Evolutionary conservation across 495 filamentous ascomycete species (phyloP).

Genomic region (Trichoderma erinaceum): DNA sequence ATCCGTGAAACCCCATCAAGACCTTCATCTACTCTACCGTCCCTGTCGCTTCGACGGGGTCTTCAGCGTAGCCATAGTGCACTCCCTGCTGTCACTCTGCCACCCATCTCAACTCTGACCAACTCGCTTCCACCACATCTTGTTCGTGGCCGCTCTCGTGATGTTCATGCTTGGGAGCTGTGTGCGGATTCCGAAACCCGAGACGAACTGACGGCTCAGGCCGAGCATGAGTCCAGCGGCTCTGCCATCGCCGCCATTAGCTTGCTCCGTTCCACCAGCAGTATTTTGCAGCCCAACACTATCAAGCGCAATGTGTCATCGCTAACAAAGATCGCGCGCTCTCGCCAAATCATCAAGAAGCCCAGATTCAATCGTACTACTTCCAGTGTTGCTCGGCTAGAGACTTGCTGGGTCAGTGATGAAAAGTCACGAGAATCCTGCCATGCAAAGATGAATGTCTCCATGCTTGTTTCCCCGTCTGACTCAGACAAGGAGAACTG

Average conservation of each 20-base stretch:
- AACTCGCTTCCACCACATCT: slow-evolving; percentile 50
- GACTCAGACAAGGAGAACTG: slow-evolving; percentile 97
- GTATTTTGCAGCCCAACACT: slow-evolving; percentile 42
- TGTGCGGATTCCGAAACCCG: slow-evolving; percentile 67
- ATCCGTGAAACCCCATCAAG: slow-evolving; percentile 39
- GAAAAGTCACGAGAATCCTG: slow-evolving; percentile 27
- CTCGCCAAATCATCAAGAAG: slow-evolving; percentile 40
- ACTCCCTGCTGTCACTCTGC: slow-evolving; percentile 43
- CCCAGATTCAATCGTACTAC: slow-evolving; percentile 56
- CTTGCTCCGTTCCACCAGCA: slow-evolving; percentile 60
- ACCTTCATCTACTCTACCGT: slow-evolving; percentile 22
- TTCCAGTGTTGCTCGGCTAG: slow-evolving; percentile 63
- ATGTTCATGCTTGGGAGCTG: slow-evolving; percentile 80
- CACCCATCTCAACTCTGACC: slow-evolving; percentile 49
- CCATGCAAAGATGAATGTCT: slow-evolving; percentile 39
- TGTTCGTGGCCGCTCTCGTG: slow-evolving; percentile 64
- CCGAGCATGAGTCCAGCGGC: slow-evolving; percentile 63
- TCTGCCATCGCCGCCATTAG: slow-evolving; percentile 67
- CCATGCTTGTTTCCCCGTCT: slow-evolving; percentile 26
- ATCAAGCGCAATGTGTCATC: slow-evolving; percentile 51
- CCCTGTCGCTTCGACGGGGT: slow-evolving; percentile 48
- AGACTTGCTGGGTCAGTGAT: slow-evolving; percentile 38
- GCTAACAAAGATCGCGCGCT: slow-evolving; percentile 28
- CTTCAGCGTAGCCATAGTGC: slow-evolving; percentile 49
- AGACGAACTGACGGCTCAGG: slow-evolving; percentile 61